Evolutionary conservation across 768 basidiomycete species (phyloP), one percentile per base, ranked within the genome.

Genomic region (Lactarius psammicola): DNA sequence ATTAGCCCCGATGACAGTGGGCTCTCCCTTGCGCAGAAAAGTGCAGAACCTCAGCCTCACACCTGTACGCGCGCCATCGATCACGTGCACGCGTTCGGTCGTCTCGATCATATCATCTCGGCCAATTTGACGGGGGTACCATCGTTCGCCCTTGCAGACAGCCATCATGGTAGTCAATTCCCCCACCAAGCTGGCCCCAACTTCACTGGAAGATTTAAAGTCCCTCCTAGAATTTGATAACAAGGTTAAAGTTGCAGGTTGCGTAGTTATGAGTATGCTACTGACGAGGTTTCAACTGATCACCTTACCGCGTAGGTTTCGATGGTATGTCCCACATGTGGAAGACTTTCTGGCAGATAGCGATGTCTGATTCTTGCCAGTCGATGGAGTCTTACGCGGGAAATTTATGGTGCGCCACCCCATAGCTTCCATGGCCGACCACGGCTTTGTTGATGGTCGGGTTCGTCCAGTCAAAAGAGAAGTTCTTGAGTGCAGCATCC

Each of bases 181-280:
- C 40, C 62, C 83, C 13, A 80, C 78, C 6, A 23, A 51, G 28
- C 62, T 71, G 59, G 82, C 81, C 15, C 87, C 88, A 3, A 79
- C 76, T 44, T 82, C 84, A 38, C 67, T 87, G 1, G 75, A 85
- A 10, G 86, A 91, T 7, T 80, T 97, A 60, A 75, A 80, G 65
- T 42, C 71, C 5, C 72, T 86, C 17, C 78, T 96, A 59, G 64
- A 70, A 40, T 3, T 81, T 71, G 93, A 95, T 74, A 84, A 78
- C 73, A 97, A 96, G 77, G 86, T 98, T 72, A 96, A 97, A 78
- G 92, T 98, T 34, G 95, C 94, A 60, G 95, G 95, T 93, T 59
- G 67, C 86, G 77, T 33, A 23, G 7, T 56, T 56, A 15, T 15
- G 53, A 80, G 78, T 81, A 23, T 30, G 30, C 56, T 60, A 7